phyloP scores from a whole-genome alignment of 441 rosid species.

The Manihot esculenta region DNA sequence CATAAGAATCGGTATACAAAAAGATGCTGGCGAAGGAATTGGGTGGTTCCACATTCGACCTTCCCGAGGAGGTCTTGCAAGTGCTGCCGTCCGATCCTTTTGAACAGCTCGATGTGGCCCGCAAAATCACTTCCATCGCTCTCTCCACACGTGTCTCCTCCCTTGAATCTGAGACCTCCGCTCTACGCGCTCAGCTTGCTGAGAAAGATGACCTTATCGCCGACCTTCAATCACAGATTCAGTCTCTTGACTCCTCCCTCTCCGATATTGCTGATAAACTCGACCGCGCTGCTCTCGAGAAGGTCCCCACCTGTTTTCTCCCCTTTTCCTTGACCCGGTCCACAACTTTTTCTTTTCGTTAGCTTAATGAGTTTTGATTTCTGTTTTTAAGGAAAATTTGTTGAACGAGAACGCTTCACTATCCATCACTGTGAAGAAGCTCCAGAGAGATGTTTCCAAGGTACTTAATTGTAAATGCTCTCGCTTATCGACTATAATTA shows the following conservation, averaged over 20 bases:
- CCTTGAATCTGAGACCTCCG: conserved; percentile 74
- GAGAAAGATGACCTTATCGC: conserved; percentile 60
- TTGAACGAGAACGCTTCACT: conserved; percentile 58
- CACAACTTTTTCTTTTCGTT: not conserved
- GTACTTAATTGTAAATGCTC: conserved; percentile 24
- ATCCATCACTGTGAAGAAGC: conserved; percentile 63
- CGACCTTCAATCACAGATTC: conserved; percentile 60
- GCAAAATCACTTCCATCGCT: conserved; percentile 92
- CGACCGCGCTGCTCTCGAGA: conserved; percentile 51
- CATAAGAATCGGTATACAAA: not conserved
- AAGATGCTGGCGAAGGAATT: conserved; percentile 41
- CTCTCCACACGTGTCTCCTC: conserved; percentile 77
- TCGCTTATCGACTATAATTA: no score
- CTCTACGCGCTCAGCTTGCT: conserved; percentile 49
- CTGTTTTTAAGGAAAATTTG: conserved; percentile 57
- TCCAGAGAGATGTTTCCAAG: conserved; percentile 87
- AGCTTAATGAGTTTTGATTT: not conserved
- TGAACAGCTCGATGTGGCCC: conserved; percentile 89
- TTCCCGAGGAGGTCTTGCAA: conserved; percentile 66
- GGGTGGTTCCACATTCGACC: conserved; percentile 52
- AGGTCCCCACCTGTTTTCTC: conserved; percentile 40
- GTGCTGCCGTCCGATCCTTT: conserved; percentile 83
- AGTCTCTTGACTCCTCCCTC: conserved; percentile 60
- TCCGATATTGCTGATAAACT: conserved; percentile 61
- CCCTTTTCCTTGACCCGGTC: not conserved